These are phyloP conservation scores for Eucalyptus polyanthemos DNA, from an alignment of 345 rosid genomes.

Conservation along the genomic window DNA sequence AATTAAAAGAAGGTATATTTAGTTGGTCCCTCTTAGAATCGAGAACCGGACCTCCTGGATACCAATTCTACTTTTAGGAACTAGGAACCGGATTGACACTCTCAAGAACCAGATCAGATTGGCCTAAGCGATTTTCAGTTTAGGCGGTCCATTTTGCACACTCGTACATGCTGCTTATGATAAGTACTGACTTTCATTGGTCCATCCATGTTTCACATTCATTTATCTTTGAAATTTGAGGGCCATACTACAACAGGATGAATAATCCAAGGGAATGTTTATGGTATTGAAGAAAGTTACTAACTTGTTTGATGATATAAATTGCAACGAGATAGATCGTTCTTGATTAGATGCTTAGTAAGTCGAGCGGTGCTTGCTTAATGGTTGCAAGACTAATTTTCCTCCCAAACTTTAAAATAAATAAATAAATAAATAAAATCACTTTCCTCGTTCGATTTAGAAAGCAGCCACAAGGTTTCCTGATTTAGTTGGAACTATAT, in stretches of 20 bases:
- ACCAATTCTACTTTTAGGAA: too few species aligned
- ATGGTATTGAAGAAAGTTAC: background rate
- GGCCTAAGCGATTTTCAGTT: too few species aligned
- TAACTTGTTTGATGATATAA: background rate
- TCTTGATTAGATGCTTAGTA: background rate
- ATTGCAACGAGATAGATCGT: background rate
- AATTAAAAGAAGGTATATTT: too few species aligned
- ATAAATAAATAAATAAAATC: too few species aligned
- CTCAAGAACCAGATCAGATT: too few species aligned
- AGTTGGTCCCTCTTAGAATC: too few species aligned
- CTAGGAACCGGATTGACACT: too few species aligned
- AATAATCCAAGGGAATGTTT: background rate
- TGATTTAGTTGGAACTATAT: background rate
- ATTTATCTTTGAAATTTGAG: background rate
- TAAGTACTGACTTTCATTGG: constrained; percentile 20
- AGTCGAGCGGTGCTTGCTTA: background rate
- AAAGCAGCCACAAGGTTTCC: background rate
- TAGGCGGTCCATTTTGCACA: too few species aligned
- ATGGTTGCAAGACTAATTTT: background rate
- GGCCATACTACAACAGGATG: background rate
- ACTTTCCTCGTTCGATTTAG: too few species aligned
- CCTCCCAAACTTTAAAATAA: too few species aligned
- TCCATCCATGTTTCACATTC: background rate
- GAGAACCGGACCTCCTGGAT: too few species aligned
- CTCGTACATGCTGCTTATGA: constrained; percentile 21